These are phyloP conservation scores for Boletus rubropictus DNA, from an alignment of 768 basidiomycete species.

Conservation along the genomic window DNA sequence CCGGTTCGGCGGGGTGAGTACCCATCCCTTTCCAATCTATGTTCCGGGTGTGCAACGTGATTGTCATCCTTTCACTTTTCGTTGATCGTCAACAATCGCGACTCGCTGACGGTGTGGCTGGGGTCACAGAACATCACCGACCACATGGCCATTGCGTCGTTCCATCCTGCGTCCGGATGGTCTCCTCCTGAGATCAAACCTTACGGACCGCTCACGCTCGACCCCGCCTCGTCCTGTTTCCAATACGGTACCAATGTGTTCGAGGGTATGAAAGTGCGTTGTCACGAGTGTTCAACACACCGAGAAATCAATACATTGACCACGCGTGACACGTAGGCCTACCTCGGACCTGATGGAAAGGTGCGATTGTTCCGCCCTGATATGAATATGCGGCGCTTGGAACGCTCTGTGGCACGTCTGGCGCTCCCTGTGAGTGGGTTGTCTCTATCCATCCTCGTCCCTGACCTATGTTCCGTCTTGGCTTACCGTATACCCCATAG, in stretches of 20 bases:
- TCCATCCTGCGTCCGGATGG: conserved; percentile 62
- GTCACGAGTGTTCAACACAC: not conserved
- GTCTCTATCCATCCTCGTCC: not conserved
- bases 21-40: not conserved
- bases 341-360: conserved; percentile 63
- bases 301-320: not conserved
- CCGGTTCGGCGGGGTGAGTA: conserved; percentile 51
- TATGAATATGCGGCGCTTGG: conserved; percentile 79
- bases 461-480: not conserved
- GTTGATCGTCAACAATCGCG: not conserved
- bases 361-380: conserved; percentile 78
- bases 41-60: no score
- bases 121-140: conserved; percentile 35
- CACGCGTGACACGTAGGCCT: conserved; percentile 44
- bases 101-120: not conserved
- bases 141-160: conserved; percentile 72
- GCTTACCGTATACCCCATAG: conserved; percentile 10
- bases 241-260: conserved; percentile 59
- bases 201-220: conserved; percentile 53
- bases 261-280: conserved; percentile 61
- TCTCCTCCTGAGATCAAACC: conserved; percentile 67
- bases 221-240: conserved; percentile 50
- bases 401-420: conserved; percentile 60
- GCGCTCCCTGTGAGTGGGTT: conserved; percentile 56
- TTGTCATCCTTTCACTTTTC: not conserved